phyloP scores from a whole-genome alignment of 495 filamentous ascomycete genomes.

The Penicillium cosmopolitanum region DNA sequence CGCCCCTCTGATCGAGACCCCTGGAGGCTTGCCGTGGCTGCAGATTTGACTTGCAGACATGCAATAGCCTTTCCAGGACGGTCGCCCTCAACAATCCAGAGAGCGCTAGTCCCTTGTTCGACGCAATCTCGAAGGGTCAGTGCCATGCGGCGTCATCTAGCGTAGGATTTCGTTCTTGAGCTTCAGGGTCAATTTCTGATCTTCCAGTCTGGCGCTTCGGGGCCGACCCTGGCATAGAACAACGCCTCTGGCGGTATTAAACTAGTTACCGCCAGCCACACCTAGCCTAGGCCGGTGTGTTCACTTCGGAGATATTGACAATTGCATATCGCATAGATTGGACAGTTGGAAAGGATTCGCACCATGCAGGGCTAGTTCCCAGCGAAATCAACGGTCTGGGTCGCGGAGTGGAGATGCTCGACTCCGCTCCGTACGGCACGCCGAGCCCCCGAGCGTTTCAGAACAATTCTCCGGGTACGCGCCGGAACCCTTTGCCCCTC shows the following conservation, averaged over 20 bases:
- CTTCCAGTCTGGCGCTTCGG: not conserved
- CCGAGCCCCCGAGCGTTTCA: constrained; percentile 30
- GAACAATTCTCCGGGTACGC: constrained; percentile 23
- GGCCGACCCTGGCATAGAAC: not conserved
- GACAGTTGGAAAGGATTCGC: constrained; percentile 3
- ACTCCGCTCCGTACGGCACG: constrained; percentile 17
- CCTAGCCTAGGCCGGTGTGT: not conserved
- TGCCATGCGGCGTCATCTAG: constrained; percentile 3
- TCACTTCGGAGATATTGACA: constrained; percentile 1
- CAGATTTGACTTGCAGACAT: not conserved
- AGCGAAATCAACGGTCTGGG: constrained; percentile 6
- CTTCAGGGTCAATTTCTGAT: not conserved
- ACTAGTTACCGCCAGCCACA: not conserved
- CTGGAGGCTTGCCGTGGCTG: constrained; percentile 2
- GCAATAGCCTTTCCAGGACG: not conserved
- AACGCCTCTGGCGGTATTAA: not conserved
- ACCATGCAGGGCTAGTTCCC: constrained; percentile 3
- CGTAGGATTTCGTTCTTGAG: not conserved
- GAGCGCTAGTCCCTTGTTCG: not conserved
- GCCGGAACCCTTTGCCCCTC: constrained; percentile 2
- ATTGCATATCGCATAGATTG: constrained; percentile 3
- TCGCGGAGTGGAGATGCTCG: constrained; percentile 7
- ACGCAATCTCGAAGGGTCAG: constrained; percentile 1
- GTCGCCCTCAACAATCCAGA: not conserved
- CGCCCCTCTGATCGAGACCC: constrained; percentile 1